Evolutionary conservation across 176 grass and related monocot species (phyloP), one percentile per base, ranked within the genome.

Genomic region (Elaeis guineensis): DNA sequence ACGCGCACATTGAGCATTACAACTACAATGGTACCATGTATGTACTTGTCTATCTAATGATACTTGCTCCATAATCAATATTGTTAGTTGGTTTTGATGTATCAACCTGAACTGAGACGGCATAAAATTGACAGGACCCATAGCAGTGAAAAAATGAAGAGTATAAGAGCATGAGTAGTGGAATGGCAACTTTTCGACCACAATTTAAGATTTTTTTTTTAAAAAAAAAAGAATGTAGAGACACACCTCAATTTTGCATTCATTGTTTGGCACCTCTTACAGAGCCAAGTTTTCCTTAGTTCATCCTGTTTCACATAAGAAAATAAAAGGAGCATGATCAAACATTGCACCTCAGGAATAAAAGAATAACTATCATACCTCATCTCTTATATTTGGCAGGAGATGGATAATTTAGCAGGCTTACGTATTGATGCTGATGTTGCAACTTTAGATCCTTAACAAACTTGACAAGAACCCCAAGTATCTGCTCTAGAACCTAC

Each of bases 401-500:
- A 54, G 58, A 49, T 20, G 66, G 64, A n/a, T 9, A 25, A 2
- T 55, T 19, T 16, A 72, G 20, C 58, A 73, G 30, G 22, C 80
- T 85, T 89, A 92, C 93, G 80, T 85, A 97, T 83, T 88, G 80
- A 70, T 97, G 76, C 63, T 97, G 93, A 75, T 97, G 93, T 72
- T 91, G 87, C 69, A 97, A 66, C 64, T 97, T 97, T 65, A 91
- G 85, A 70, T 97, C 87, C 81, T 91, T 97, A 55, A 97, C 93
- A 54, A 97, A 91, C 39, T 89, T 89, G 69, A 90, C 76, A 74
- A 96, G 91, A 51, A 90, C 86, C 65, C 84, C 68, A 64, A 97
- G 93, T 75, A 97, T 97, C 85, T 97, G 93, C 62, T 97, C 93
- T 72, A 97, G 61, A 50, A 97, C 87, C 93, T 97, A 75, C 32